Percentiles rank a stretch among this genome's conserved stretches.
phyloP scores from a whole-genome alignment of 2,329 filamentous ascomycete species.

The Calonectria honghensis region DNA sequence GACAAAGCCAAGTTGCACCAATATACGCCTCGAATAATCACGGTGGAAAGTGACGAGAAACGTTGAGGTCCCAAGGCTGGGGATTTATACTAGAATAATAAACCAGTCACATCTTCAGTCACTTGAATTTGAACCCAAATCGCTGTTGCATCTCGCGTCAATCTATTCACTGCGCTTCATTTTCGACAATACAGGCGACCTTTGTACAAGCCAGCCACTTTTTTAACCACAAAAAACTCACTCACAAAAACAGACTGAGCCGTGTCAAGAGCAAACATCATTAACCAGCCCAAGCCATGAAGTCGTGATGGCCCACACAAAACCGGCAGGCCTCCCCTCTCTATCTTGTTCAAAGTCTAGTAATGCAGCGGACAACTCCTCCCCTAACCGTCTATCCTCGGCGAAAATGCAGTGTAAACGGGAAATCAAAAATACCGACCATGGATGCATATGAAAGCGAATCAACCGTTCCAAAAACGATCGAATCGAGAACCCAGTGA shows the following conservation, averaged over 20 bases:
- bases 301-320: constrained; percentile 58
- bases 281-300: constrained; percentile 61
- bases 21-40: constrained; percentile 76
- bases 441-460: constrained; percentile 55
- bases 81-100: background rate
- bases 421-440: constrained; percentile 56
- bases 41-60: constrained; percentile 69
- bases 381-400: constrained; percentile 59
- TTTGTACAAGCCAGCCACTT: constrained; percentile 27
- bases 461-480: constrained; percentile 46
- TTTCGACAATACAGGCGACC: constrained; percentile 17
- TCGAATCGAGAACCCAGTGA: constrained; percentile 49
- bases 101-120: background rate
- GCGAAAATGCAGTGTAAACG: constrained; percentile 60
- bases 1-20: constrained; percentile 81
- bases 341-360: constrained; percentile 64
- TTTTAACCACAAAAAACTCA: constrained; percentile 40
- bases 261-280: constrained; percentile 54
- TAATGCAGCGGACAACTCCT: constrained; percentile 62
- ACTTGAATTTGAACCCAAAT: background rate
- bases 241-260: constrained; percentile 40
- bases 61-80: background rate
- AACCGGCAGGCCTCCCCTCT: constrained; percentile 57
- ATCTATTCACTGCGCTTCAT: constrained; percentile 23
- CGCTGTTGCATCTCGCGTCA: constrained; percentile 11